phyloP scores from a whole-genome alignment of 768 basidiomycete species.

The Kwoniella newhampshirensis region DNA sequence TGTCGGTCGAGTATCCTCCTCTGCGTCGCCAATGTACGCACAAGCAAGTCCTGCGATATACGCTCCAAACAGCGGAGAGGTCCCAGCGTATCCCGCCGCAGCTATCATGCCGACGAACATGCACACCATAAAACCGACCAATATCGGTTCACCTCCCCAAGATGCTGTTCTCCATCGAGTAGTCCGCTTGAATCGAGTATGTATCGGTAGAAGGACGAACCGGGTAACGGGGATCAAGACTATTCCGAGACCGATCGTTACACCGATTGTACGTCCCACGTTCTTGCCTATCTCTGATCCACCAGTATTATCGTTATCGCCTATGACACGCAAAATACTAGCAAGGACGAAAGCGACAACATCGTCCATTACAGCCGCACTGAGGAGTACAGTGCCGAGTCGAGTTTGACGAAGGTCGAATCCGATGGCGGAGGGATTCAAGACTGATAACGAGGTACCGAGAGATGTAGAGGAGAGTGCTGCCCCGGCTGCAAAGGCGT shows the following conservation, averaged over 20 bases:
- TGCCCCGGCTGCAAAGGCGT: constrained; percentile 65
- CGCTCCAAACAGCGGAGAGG: constrained; percentile 65
- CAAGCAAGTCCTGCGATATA: constrained; percentile 63
- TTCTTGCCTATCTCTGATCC: constrained; percentile 24
- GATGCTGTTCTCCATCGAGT: constrained; percentile 1
- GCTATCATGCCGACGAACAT: constrained; percentile 58
- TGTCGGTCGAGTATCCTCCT: not conserved
- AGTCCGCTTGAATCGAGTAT: constrained; percentile 10
- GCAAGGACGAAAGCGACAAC: constrained; percentile 64
- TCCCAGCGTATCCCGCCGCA: constrained; percentile 59
- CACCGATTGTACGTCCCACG: constrained; percentile 62
- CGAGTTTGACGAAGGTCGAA: constrained; percentile 58
- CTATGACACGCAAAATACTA: constrained; percentile 57
- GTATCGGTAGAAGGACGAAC: constrained; percentile 42
- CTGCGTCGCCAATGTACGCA: constrained; percentile 44
- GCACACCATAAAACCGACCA: constrained; percentile 55
- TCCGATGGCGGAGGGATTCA: constrained; percentile 48
- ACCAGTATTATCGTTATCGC: constrained; percentile 10
- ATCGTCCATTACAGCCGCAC: constrained; percentile 68
- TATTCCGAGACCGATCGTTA: constrained; percentile 60
- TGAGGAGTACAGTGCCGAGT: constrained; percentile 62
- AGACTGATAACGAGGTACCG: constrained; percentile 66
- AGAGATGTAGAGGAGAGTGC: constrained; percentile 66
- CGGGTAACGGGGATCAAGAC: constrained; percentile 54
- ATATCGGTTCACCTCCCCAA: constrained; percentile 6